Percentiles rank a stretch among this genome's conserved stretches.
phyloP scores from a whole-genome alignment of 306 rosid genomes.

The Medicago lupulina region DNA sequence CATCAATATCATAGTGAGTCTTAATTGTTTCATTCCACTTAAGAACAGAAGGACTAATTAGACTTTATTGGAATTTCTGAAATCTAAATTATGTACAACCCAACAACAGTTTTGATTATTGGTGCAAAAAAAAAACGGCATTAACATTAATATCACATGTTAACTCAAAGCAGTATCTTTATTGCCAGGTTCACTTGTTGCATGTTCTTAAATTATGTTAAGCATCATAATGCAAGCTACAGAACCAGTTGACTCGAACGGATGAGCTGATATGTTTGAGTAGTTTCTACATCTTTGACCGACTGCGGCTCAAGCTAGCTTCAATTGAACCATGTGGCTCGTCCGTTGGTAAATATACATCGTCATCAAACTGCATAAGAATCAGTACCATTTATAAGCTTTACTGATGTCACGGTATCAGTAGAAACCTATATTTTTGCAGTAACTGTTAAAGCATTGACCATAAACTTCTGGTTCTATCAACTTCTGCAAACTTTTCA shows the following conservation, averaged over 20 bases:
- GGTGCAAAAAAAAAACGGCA: conserved; percentile 8
- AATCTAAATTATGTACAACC: not conserved
- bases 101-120: not conserved
- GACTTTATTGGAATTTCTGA: conserved; percentile 24
- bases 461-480: too few relatives aligned
- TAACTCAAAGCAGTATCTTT: conserved; percentile 12
- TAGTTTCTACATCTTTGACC: conserved; percentile 71
- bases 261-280: conserved; percentile 29
- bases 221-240: conserved; percentile 23
- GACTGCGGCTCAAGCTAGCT: conserved; percentile 78
- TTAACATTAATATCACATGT: not conserved
- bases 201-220: not conserved
- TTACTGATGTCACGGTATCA: not conserved
- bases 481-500: conserved; percentile 24
- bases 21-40: not conserved
- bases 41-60: conserved; percentile 18
- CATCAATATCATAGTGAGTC: not conserved
- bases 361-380: conserved; percentile 78
- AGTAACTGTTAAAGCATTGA: too few relatives aligned
- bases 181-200: conserved; percentile 1
- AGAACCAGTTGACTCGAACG: conserved; percentile 29
- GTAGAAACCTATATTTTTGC: not conserved
- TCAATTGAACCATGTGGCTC: conserved; percentile 95
- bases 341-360: conserved; percentile 90
- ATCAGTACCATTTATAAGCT: conserved; percentile 19